These are phyloP conservation scores for Podospora comata DNA, from an alignment of 495 filamentous ascomycete species.

Conservation along the genomic window DNA sequence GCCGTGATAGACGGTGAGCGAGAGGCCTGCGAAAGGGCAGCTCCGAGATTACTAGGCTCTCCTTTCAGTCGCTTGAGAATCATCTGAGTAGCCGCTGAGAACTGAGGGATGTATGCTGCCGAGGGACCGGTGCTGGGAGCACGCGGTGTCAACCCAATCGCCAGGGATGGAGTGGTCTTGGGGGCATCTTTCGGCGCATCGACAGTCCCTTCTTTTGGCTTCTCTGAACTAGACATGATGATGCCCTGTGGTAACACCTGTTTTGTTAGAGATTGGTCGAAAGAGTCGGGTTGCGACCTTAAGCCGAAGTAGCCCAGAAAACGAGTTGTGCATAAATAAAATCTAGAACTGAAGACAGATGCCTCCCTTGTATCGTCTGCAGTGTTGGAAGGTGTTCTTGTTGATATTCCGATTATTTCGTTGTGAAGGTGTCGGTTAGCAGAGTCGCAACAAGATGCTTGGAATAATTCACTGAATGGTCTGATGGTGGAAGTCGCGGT, in stretches of 20 bases:
- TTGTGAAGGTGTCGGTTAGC: neutral
- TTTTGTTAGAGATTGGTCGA: neutral
- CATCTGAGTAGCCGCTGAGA: conserved; percentile 54
- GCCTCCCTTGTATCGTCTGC: neutral
- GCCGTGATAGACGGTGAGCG: conserved; percentile 23
- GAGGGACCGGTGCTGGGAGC: conserved; percentile 21
- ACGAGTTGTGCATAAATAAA: neutral
- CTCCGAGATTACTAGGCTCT: conserved; percentile 37
- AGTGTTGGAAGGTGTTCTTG: neutral
- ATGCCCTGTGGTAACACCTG: neutral
- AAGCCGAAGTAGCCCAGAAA: neutral
- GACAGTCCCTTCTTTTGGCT: neutral
- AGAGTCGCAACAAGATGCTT: neutral
- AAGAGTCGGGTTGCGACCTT: neutral
- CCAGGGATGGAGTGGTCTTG: conserved; percentile 3
- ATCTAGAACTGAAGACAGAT: neutral
- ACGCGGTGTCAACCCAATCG: conserved; percentile 24
- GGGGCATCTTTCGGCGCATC: conserved; percentile 3
- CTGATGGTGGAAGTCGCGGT: neutral
- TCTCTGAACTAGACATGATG: neutral
- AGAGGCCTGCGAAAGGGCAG: conserved; percentile 36
- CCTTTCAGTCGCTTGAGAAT: conserved; percentile 53
- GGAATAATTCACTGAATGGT: neutral
- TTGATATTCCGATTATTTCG: neutral
- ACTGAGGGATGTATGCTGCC: conserved; percentile 45